Percentiles rank a stretch among this genome's conserved stretches.
Evolutionary conservation across 164 flowering plant species (phyloP).

Genomic region (Saururus chinensis): DNA sequence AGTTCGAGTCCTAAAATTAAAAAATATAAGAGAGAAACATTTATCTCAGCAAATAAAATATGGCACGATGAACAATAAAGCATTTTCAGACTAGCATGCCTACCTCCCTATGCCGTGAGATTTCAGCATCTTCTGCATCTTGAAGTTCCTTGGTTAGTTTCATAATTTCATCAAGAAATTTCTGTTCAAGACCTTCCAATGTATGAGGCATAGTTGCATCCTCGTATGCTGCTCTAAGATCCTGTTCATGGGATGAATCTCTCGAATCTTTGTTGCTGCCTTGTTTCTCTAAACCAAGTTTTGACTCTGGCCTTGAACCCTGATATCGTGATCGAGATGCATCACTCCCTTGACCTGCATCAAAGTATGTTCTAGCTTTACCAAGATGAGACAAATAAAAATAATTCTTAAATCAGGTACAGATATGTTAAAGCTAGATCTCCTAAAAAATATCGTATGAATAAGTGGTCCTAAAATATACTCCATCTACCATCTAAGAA

Average conservation of each 20-base stretch:
- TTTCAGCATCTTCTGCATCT: constrained; percentile 69
- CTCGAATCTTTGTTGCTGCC: constrained; percentile 24
- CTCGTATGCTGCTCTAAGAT: constrained; percentile 49
- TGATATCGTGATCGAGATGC: constrained; percentile 36
- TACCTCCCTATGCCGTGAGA: constrained; percentile 67
- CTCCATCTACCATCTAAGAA: too few relatives aligned
- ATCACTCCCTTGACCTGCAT: constrained; percentile 41
- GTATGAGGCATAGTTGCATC: constrained; percentile 24
- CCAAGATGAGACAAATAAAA: not conserved
- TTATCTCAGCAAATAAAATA: not conserved
- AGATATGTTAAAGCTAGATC: too few relatives aligned
- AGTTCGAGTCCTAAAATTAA: not conserved
- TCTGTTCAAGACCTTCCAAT: constrained; percentile 51
- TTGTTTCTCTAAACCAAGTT: constrained; percentile 28
- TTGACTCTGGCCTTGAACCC: constrained; percentile 33
- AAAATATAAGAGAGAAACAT: too few relatives aligned
- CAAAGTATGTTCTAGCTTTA: not conserved
- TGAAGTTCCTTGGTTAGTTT: constrained; percentile 49
- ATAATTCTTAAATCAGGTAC: not conserved
- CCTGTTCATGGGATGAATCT: constrained; percentile 32
- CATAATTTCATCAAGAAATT: constrained; percentile 46
- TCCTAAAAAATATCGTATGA: too few relatives aligned
- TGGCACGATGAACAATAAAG: not conserved
- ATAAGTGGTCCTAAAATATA: too few relatives aligned
- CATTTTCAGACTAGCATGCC: not conserved